These are phyloP conservation scores for Loxodes magnus DNA, from an alignment of 73 alveolate genomes.

Conservation along the genomic window DNA sequence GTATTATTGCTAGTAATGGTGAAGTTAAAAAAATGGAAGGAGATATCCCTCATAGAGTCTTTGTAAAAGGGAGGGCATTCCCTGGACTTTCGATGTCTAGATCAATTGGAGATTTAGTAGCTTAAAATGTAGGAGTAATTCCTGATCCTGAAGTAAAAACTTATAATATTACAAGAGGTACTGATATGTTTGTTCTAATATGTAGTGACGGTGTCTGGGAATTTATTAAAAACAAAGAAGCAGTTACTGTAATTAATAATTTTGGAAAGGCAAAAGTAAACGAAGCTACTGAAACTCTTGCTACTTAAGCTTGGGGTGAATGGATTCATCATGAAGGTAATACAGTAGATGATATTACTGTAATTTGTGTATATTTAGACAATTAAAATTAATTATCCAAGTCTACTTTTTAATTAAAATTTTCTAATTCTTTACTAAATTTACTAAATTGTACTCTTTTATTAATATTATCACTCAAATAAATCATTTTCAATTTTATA, in stretches of 20 bases:
- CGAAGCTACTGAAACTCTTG: conserved; percentile 27
- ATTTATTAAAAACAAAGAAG: not conserved
- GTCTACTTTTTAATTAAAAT: too few relatives aligned
- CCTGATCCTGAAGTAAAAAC: conserved; percentile 16
- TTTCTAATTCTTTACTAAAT: too few relatives aligned
- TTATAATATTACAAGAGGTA: not conserved
- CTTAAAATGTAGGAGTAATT: conserved; percentile 25
- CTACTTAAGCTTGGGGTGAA: conserved; percentile 30
- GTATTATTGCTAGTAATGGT: conserved; percentile 31
- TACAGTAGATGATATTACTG: conserved; percentile 19
- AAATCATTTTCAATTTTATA: not conserved
- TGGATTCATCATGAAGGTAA: conserved; percentile 37
- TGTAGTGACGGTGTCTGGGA: conserved; percentile 49
- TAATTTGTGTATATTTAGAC: not conserved
- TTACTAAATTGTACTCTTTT: too few relatives aligned
- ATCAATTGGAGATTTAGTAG: conserved; percentile 26
- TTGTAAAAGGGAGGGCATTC: conserved; percentile 45
- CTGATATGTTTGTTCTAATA: conserved; percentile 7
- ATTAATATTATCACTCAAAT: not conserved
- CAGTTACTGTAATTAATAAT: not conserved
- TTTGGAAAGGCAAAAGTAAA: not conserved
- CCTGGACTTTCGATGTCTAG: conserved; percentile 50
- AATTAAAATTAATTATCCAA: not conserved
- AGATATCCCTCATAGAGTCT: conserved; percentile 47
- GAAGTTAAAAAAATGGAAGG: conserved; percentile 33